Evolutionary conservation across 306 rosid genomes (phyloP).

Genomic region (Arachis stenosperma): DNA sequence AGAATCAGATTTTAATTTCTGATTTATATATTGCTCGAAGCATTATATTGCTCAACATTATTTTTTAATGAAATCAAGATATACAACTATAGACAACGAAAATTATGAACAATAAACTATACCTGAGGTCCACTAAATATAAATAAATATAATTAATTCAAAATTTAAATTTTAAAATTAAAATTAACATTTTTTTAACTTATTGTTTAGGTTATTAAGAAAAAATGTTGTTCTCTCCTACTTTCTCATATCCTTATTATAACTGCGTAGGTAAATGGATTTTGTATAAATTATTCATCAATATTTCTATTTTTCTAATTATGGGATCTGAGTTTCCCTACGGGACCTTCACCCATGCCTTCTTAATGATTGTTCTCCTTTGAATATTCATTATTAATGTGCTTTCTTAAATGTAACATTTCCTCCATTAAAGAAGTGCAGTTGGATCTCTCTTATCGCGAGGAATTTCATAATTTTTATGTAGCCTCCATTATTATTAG

Average conservation of each 20-base stretch:
- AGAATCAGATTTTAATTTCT: no score
- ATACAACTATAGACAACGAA: neutral
- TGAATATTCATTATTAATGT: conserved; percentile 11
- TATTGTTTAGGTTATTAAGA: no score
- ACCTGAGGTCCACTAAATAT: no score
- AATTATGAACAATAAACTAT: no score
- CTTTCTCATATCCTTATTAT: neutral
- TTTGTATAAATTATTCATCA: neutral
- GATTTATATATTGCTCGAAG: no score
- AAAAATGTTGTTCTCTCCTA: no score
- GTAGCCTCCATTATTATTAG: conserved; percentile 46
- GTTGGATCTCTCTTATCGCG: conserved; percentile 40
- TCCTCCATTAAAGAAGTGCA: conserved; percentile 36
- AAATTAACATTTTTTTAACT: no score
- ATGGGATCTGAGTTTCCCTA: conserved; percentile 5
- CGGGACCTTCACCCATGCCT: conserved; percentile 26
- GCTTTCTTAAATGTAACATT: conserved; percentile 38
- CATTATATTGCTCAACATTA: neutral
- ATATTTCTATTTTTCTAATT: neutral
- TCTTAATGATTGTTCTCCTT: conserved; percentile 11
- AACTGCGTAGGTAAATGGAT: neutral
- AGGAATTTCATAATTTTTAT: conserved; percentile 43
- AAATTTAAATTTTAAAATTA: no score
- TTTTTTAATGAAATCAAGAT: neutral
- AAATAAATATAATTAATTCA: no score